Evolutionary conservation across 768 basidiomycete genomes (phyloP), one percentile per base, ranked within the genome.

Genomic region (Auricularia auricula-judae): DNA sequence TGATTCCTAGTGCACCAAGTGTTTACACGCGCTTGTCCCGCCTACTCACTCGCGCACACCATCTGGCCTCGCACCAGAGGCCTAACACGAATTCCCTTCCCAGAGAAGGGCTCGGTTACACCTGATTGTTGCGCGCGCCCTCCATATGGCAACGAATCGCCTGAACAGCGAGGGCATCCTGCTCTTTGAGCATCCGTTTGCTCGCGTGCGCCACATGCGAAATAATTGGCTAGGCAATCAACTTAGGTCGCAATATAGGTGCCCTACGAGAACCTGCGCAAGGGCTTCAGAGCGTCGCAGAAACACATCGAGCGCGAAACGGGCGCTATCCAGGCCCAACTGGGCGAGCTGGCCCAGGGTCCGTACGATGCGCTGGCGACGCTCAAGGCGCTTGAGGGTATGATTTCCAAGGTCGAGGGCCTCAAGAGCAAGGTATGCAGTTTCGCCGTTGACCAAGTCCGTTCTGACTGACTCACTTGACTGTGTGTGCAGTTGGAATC

Each of bases 201-300:
- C 82, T 16, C 79, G 86, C 69, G 91, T 91, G 70, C 62, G 81
- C 70, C 64, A 53, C 39, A 43, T 42, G 64, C 59, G 36, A 44
- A 70, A 33, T 33, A 64, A 42, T 21, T 34, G 59, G 62, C 34
- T 23, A 29, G 43, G 47, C 59, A 61, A 63, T 33, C 14, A 36
- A 47, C 44, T 66, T 59, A n/a, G 18, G 36, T 44, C 68, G 29
- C 29, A 29, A 29, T 29, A 2, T 29, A 95, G 93, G 90, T 93
- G 12, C 93, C 93, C 11, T 91, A 88, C 74, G 93, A 95, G 77
- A 89, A 89, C 69, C 90, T 92, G 71, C 86, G 90, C 69, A 91
- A 89, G 75, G 81, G 87, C n/a, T 94, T 95, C 71, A 85, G 92
- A 39, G 82, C 86, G 18, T 86, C 87, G 0, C 91, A 93, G 72